phyloP scores from a whole-genome alignment of 2,329 filamentous ascomycete genomes.

The Aspergillus pseudoglaucus region DNA sequence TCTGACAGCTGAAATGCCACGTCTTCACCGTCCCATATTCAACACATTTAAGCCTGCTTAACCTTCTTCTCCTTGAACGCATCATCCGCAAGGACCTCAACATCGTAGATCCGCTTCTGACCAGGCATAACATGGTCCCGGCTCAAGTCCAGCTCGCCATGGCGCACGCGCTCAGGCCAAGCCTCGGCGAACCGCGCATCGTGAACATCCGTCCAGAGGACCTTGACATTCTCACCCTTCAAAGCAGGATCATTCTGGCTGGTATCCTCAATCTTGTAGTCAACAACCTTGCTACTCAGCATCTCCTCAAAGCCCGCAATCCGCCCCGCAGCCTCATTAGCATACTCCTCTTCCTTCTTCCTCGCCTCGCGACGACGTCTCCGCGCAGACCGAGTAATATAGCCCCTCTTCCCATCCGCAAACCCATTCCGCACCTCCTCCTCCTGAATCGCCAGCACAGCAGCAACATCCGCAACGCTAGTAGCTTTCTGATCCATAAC shows the following conservation, averaged over 20 bases:
- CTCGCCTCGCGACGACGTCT: slow-evolving; percentile 26
- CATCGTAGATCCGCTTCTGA: slow-evolving; percentile 15
- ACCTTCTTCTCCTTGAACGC: slow-evolving; percentile 22
- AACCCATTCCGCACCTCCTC: slow-evolving; percentile 26
- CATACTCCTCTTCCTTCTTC: slow-evolving; percentile 17
- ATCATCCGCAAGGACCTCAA: slow-evolving; percentile 19
- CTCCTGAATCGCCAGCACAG: slow-evolving; percentile 48
- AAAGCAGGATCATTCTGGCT: slow-evolving; percentile 20
- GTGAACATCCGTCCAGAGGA: slow-evolving; percentile 42
- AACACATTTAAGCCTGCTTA: slow-evolving; percentile 8
- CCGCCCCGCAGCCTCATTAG: slow-evolving; percentile 16
- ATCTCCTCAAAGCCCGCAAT: slow-evolving; percentile 14
- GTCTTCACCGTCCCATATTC: too few species aligned
- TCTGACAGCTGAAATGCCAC: too few species aligned
- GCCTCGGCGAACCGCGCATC: slow-evolving; percentile 36
- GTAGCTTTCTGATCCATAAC: slow-evolving; percentile 62
- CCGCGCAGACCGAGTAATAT: slow-evolving; percentile 24
- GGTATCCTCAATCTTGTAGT: slow-evolving; percentile 24
- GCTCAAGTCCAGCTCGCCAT: slow-evolving; percentile 35
- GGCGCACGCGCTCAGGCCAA: slow-evolving; percentile 40
- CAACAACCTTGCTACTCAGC: slow-evolving; percentile 11
- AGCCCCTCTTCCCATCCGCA: slow-evolving; percentile 25
- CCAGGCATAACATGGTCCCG: slow-evolving; percentile 31
- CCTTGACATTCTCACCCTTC: slow-evolving; percentile 29
- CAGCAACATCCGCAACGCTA: slow-evolving; percentile 53